Evolutionary conservation across 2,329 filamentous ascomycete genomes (phyloP), one percentile per base, ranked within the genome.

Genomic region (Parafenestella ontariensis): DNA sequence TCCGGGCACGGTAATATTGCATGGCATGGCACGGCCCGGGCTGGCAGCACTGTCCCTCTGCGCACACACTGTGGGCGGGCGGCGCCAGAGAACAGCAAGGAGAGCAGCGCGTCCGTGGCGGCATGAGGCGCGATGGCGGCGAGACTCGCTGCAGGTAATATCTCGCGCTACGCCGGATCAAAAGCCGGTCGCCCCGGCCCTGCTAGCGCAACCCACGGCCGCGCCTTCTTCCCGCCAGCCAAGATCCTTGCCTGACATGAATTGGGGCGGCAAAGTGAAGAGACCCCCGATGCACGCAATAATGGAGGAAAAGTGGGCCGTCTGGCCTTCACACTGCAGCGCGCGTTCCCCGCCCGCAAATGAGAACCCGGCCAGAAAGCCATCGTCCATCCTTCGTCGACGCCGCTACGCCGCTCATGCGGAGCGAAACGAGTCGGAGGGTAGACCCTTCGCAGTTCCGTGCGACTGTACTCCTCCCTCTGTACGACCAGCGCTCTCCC

Each of bases 391-490:
- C 41, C 41, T 43, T 26, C 41, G 24, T 43, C 24, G 15, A 24
- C 41, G 41, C 41, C 41, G 26, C n/a, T n/a, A n/a, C n/a, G n/a
- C n/a, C n/a, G n/a, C n/a, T 43, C 41, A 9, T 20, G 24, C 41
- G 41, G 41, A 42, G 41, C 41, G 15, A 43, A 31, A 43, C 41
- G 17, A 43, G 24, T 29, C 26, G 24, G 15, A 28, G 17, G 17
- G 41, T 29, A 29, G 24, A 20, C 41, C 24, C 41, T 43, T 43
- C 24, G 31, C 48, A 24, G 37, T 41, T 21, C 40, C 33, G 37
- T 50, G 40, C 44, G 34, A 50, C 48, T 50, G 31, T 36, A 43
- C 33, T 44, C 40, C 40, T 29, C 41, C 39, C 29, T 37, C 48
- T 50, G 48, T 50, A 31, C 48, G 13, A 44, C 41, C 37, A 43